Evolutionary conservation across 2,329 filamentous ascomycete genomes (phyloP), one percentile per base, ranked within the genome.

Genomic region (Fonsecaea monophora): DNA sequence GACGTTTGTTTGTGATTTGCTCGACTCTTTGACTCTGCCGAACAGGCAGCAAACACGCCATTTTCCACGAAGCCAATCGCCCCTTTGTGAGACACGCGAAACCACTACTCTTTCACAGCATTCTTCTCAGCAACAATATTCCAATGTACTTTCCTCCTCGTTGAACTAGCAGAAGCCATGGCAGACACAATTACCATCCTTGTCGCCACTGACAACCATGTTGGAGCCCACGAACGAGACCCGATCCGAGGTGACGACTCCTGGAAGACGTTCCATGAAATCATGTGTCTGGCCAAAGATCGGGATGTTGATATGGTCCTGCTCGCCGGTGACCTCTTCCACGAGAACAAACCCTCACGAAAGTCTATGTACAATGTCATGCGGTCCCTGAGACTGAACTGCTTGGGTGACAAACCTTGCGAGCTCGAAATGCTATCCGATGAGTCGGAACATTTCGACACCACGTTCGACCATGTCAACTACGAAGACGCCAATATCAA

Each of bases 401-500:
- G 95, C 75, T 87, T 96, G 4, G 95, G 96, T 40, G 92, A 96
- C 81, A 97, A 96, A 75, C 95, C 95, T 0, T 98, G 94, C 77
- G 92, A 97, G 77, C 84, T 99, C 67, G 92, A 99, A 78, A 93
- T 98, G 79, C 84, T 99, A 53, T 96, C 93, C 76, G 95, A 99
- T 78, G 92, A 92, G 7, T 92, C 89, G 72, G 91, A 96, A 74
- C 92, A 94, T 69, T 97, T 99, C 74, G 90, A 92, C 68, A 91
- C 91, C 6, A 89, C 92, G 0, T 96, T 97, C 76, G 90, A 92
- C 58, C 91, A 97, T 77, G 94, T 97, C 79, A 99, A 99, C 79
- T 99, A 99, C 79, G 93, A 98, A 78, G 95, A 99, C 74, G 88
- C 92, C 30, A 92, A 99, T 74, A 97, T 99, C 78, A 99, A 99